These are phyloP conservation scores for Cryptococcus hybrid DNA, from an alignment of 1,284 basidiomycete species.

Conservation along the genomic window DNA sequence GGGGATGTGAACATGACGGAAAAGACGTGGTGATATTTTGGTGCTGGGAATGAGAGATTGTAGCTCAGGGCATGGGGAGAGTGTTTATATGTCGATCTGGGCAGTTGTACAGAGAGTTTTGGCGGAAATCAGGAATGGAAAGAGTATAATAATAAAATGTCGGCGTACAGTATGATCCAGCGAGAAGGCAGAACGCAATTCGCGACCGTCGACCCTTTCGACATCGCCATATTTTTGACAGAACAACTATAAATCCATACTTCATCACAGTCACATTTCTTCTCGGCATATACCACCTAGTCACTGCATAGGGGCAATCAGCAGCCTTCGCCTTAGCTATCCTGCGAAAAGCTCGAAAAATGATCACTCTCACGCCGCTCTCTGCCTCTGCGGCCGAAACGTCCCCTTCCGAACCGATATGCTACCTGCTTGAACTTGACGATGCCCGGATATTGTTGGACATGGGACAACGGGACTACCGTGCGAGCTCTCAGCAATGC, in stretches of 20 bases:
- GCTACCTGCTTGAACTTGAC: slow-evolving; percentile 89
- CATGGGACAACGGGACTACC: slow-evolving; percentile 63
- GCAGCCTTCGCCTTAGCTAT: no score
- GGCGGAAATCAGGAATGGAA: background rate
- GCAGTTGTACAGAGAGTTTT: background rate
- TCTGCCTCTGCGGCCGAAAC: slow-evolving; percentile 72
- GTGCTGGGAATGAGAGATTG: background rate
- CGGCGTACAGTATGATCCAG: no score
- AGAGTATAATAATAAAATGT: background rate
- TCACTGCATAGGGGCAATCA: no score
- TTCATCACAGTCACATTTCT: background rate
- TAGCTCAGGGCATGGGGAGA: background rate
- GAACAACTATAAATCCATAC: background rate
- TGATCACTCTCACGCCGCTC: slow-evolving; percentile 92
- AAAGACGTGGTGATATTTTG: background rate
- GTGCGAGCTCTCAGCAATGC: slow-evolving; percentile 26
- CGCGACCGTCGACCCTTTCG: no score
- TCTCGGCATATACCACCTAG: no score
- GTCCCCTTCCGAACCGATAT: slow-evolving; percentile 55
- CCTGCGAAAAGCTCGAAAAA: slow-evolving; percentile 35
- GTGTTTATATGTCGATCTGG: background rate
- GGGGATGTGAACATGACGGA: slow-evolving; percentile 14
- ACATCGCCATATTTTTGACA: background rate
- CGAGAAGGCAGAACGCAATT: no score
- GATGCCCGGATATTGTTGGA: slow-evolving; percentile 91